These are phyloP conservation scores for Saprolegnia diclina DNA, from an alignment of 352 stramenopile genomes.

Conservation along the genomic window DNA sequence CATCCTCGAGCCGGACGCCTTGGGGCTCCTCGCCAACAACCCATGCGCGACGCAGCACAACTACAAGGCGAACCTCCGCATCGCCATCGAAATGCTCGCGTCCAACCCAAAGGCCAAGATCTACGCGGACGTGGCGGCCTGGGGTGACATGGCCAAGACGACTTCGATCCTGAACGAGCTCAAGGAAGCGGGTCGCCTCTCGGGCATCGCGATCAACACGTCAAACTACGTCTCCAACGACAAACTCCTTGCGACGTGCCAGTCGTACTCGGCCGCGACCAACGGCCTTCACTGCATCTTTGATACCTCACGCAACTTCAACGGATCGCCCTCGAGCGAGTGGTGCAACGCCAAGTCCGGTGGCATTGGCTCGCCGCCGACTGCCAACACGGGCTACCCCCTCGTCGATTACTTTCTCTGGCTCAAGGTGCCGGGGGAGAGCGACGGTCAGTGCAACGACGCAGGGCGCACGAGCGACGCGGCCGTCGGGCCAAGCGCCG, in stretches of 20 bases:
- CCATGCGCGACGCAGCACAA: slow-evolving; percentile 28
- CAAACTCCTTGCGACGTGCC: slow-evolving; percentile 34
- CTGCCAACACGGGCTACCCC: slow-evolving; percentile 32
- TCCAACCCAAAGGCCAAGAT: slow-evolving; percentile 33
- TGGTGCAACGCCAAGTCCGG: slow-evolving; percentile 43
- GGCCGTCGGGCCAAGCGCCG: slow-evolving; percentile 37
- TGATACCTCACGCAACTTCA: slow-evolving; percentile 39
- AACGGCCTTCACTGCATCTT: slow-evolving; percentile 40
- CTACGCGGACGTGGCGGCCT: slow-evolving; percentile 34
- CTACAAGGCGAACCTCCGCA: slow-evolving; percentile 30
- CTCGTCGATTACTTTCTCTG: slow-evolving; percentile 39
- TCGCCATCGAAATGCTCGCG: slow-evolving; percentile 30
- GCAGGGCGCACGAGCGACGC: slow-evolving; percentile 33
- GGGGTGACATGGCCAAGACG: slow-evolving; percentile 19
- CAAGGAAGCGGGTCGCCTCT: slow-evolving; percentile 29
- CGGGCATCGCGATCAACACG: slow-evolving; percentile 48
- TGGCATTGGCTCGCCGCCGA: slow-evolving; percentile 37
- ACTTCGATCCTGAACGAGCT: slow-evolving; percentile 29
- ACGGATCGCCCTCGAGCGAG: slow-evolving; percentile 26
- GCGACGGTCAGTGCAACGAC: slow-evolving; percentile 41
- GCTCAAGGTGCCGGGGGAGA: slow-evolving; percentile 45
- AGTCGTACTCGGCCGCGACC: slow-evolving; percentile 32
- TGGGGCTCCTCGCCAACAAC: slow-evolving; percentile 29
- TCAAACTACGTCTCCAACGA: slow-evolving; percentile 42
- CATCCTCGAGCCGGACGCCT: slow-evolving; percentile 35